A percentile compares a stretch with the other conserved stretches of the same genome.
phyloP scores from a whole-genome alignment of 352 stramenopile genomes.

The Globisporangium nunn region DNA sequence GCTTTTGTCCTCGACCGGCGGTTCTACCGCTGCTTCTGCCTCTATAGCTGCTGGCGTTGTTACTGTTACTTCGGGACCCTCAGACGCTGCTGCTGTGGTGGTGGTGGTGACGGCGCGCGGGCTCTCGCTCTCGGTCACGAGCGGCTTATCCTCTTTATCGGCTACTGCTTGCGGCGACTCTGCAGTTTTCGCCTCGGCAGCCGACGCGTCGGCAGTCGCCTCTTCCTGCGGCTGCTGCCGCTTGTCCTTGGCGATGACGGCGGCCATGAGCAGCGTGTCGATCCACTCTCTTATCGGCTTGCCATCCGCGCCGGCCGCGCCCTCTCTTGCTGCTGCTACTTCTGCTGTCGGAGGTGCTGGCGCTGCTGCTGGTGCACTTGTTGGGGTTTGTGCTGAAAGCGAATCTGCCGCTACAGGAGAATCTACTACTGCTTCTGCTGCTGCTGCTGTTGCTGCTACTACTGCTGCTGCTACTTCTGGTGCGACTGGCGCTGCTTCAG shows the following conservation, averaged over 20 bases:
- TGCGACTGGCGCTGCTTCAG: background rate
- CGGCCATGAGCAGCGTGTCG: conserved; percentile 68
- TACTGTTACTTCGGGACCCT: no score
- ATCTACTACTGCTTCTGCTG: conserved; percentile 1
- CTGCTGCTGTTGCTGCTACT: conserved; percentile 1
- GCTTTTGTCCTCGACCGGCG: no score
- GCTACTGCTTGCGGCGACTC: background rate
- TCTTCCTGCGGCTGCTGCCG: conserved; percentile 20
- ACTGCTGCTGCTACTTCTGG: background rate
- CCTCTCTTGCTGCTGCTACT: background rate
- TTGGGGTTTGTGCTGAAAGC: background rate
- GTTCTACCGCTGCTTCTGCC: no score
- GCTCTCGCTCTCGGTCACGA: no score
- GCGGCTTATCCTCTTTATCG: no score
- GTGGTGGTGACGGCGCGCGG: no score
- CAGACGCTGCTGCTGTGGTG: no score
- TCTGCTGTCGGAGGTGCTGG: background rate
- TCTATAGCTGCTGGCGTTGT: no score
- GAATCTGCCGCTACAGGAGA: no score
- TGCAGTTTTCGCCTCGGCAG: background rate
- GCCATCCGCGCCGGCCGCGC: conserved; percentile 9
- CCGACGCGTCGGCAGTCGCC: background rate
- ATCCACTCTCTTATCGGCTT: conserved; percentile 71
- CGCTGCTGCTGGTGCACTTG: conserved; percentile 3
- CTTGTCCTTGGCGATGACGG: conserved; percentile 66